Conservation (phyloP, 805 yeast genomes). For the Zygotorulaspora florentina region DNA sequence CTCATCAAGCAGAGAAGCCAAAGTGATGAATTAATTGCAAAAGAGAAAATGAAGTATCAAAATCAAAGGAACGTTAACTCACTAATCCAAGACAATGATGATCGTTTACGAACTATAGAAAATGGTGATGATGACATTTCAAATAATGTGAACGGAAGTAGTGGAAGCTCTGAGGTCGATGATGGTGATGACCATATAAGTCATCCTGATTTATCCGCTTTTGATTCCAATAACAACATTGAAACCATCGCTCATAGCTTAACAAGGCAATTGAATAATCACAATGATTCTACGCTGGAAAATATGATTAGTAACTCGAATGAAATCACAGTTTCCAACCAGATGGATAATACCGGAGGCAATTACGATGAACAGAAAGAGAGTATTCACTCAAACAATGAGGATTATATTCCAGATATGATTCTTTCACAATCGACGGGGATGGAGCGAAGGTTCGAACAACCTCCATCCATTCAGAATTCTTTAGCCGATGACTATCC, state of each 20-base stretch:
- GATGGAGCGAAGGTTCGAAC: slow-evolving; percentile 40
- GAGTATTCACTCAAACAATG: slow-evolving; percentile 9
- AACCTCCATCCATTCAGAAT: slow-evolving; percentile 33
- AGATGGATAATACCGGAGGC: neutral
- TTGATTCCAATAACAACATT: slow-evolving; percentile 9
- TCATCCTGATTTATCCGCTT: slow-evolving; percentile 5
- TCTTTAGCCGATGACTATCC: slow-evolving; percentile 18
- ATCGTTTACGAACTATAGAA: neutral
- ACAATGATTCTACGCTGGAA: slow-evolving; percentile 1
- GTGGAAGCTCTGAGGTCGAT: slow-evolving; percentile 24
- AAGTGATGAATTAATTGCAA: neutral
- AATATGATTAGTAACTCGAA: neutral
- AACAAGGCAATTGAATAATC: slow-evolving; percentile 19
- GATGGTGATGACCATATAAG: slow-evolving; percentile 22
- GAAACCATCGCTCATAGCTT: slow-evolving; percentile 17
- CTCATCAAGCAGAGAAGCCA: slow-evolving; percentile 7
- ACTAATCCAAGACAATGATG: slow-evolving; percentile 4
- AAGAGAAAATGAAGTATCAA: neutral
- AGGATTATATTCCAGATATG: slow-evolving; percentile 40
- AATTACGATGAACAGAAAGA: neutral
- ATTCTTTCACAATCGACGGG: slow-evolving; percentile 53
- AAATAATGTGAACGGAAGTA: slow-evolving; percentile 10
- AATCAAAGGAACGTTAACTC: neutral
- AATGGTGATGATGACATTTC: slow-evolving; percentile 7
- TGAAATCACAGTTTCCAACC: neutral